phyloP scores from a whole-genome alignment of 2,329 filamentous ascomycete species.

The Trichoderma breve region DNA sequence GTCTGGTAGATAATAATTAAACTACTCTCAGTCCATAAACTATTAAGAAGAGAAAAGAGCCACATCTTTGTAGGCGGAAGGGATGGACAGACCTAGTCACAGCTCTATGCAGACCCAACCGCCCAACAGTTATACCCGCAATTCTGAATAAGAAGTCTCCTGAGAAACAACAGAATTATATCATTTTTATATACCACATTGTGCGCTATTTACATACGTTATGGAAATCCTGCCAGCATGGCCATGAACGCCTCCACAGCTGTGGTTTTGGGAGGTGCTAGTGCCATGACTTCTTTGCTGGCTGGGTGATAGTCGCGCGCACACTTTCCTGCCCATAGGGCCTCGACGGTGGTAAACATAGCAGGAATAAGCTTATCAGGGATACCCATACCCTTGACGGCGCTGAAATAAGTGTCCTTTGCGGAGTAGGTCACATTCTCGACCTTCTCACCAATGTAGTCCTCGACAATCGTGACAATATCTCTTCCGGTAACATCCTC shows the following conservation, averaged over 20 bases:
- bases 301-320: neutral
- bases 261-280: neutral
- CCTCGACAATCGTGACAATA: neutral
- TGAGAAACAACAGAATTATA: neutral
- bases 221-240: neutral
- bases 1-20: neutral
- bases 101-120: neutral
- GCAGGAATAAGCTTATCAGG: neutral
- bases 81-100: neutral
- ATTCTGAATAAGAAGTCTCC: neutral
- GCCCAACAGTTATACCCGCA: neutral
- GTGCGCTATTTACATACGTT: neutral
- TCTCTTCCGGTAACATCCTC: neutral
- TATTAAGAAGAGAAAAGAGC: neutral
- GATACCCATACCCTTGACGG: neutral
- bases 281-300: neutral
- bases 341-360: neutral
- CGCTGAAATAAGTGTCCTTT: neutral
- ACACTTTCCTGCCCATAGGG: neutral
- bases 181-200: neutral
- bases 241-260: neutral
- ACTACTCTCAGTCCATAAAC: neutral
- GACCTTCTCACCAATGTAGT: neutral
- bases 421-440: neutral
- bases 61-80: neutral